phyloP scores from a whole-genome alignment of 805 yeast species.

The Ogataea henricii region DNA sequence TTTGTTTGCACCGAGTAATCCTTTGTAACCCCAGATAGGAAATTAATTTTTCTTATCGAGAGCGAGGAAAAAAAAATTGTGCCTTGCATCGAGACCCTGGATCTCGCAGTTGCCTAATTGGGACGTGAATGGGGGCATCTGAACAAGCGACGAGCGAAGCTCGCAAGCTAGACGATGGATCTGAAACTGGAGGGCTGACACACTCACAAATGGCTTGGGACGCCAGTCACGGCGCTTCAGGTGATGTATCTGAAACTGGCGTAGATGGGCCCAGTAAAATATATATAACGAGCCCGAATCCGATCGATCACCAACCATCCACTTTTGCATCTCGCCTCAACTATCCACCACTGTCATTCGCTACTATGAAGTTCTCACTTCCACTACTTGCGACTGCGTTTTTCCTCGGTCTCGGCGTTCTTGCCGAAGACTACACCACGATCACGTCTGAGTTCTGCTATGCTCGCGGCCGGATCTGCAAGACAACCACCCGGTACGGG shows the following conservation, averaged over 20 bases:
- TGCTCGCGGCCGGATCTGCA: constrained; percentile 23
- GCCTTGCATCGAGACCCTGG: constrained; percentile 6
- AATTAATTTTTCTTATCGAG: constrained; percentile 6
- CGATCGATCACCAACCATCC: constrained; percentile 3
- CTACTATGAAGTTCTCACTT: constrained; percentile 2
- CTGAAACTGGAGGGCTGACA: too few species aligned
- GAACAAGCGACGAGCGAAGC: neutral
- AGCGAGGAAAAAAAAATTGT: constrained; percentile 1
- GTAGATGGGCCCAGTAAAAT: neutral
- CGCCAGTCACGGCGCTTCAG: neutral
- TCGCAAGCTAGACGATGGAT: too few species aligned
- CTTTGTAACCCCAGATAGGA: constrained; percentile 19
- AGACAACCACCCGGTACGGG: constrained; percentile 21
- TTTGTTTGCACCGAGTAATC: constrained; percentile 10
- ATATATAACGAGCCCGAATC: too few species aligned
- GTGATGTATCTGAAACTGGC: constrained; percentile 4
- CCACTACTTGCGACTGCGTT: constrained; percentile 1
- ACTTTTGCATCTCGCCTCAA: neutral
- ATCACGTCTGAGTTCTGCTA: constrained; percentile 19
- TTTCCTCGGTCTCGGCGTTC: constrained; percentile 3
- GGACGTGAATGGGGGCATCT: constrained; percentile 8
- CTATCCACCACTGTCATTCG: constrained; percentile 2
- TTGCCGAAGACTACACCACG: constrained; percentile 21
- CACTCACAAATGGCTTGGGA: too few species aligned
- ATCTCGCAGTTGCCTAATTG: constrained; percentile 10